phyloP scores from a whole-genome alignment of 176 grass and related monocot species.

The Oryza glumipatula region DNA sequence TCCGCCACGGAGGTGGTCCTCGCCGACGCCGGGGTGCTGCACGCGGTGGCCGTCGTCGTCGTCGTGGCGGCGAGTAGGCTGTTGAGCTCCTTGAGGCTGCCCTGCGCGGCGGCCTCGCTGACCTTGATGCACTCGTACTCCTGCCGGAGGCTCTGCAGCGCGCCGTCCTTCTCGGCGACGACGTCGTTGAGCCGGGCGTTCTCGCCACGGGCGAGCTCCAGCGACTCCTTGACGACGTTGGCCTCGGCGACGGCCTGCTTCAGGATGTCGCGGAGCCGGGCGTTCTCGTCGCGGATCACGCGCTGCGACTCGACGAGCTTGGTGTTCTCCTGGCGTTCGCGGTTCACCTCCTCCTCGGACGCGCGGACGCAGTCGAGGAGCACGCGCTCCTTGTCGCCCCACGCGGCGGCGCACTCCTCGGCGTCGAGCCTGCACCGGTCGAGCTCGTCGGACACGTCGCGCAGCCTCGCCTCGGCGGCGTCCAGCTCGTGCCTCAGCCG shows the following conservation, averaged over 20 bases:
- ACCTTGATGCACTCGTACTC: conserved; percentile 90
- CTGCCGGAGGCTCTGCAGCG: conserved; percentile 70
- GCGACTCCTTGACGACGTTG: conserved; percentile 61
- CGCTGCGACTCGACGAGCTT: conserved; percentile 82
- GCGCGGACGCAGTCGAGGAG: conserved; percentile 81
- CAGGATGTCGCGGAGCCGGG: conserved; percentile 74
- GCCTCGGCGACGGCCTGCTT: conserved; percentile 94
- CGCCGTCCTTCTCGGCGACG: conserved; percentile 63
- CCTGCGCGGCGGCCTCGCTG: conserved; percentile 82
- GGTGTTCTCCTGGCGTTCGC: conserved; percentile 62
- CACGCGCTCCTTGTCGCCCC: conserved; percentile 79
- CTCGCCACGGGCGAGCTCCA: conserved; percentile 60
- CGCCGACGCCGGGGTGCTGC: conserved; percentile 48
- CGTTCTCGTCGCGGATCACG: conserved; percentile 89
- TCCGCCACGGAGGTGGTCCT: conserved; percentile 37
- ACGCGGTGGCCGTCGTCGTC: conserved; percentile 19
- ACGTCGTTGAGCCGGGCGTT: conserved; percentile 66
- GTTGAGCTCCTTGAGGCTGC: conserved; percentile 88
- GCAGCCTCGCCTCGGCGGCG: conserved; percentile 33
- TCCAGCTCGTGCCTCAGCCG: conserved; percentile 36
- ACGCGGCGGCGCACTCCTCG: conserved; percentile 62
- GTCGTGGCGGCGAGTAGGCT: conserved; percentile 78
- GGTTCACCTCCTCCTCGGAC: conserved; percentile 75
- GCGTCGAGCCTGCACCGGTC: conserved; percentile 57
- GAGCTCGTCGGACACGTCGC: conserved; percentile 37